phyloP scores from a whole-genome alignment of 345 rosid genomes.

The Kandelia obovata region DNA sequence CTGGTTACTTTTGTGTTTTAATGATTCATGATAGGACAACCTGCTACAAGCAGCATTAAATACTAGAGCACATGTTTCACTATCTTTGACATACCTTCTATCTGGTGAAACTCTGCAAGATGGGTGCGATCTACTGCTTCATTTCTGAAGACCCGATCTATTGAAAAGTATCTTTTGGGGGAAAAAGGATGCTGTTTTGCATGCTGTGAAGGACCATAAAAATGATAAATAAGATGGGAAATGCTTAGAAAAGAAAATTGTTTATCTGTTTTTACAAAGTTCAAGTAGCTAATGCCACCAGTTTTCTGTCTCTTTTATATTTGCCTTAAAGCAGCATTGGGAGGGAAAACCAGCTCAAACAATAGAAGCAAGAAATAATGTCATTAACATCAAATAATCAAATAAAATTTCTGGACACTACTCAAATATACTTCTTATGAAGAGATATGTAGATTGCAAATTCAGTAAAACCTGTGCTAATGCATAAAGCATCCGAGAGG shows the following conservation, averaged over 20 bases:
- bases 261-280: too few species aligned
- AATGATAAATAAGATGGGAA: background rate
- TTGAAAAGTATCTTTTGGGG: slow-evolving; percentile 88
- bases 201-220: slow-evolving; percentile 12
- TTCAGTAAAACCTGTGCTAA: slow-evolving; percentile 63
- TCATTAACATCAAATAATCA: background rate
- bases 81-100: slow-evolving; percentile 58
- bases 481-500: slow-evolving; percentile 83
- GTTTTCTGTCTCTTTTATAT: background rate
- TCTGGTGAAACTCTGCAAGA: slow-evolving; percentile 96
- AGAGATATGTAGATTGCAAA: background rate
- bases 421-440: background rate
- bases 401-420: background rate
- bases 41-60: background rate
- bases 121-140: slow-evolving; percentile 96
- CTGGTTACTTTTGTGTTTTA: background rate
- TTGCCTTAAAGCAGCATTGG: background rate
- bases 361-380: background rate
- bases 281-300: too few species aligned
- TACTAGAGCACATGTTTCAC: too few species aligned
- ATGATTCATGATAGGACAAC: background rate
- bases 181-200: slow-evolving; percentile 52
- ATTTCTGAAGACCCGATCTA: slow-evolving; percentile 96
- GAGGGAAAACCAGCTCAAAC: background rate
- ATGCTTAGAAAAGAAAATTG: too few species aligned